Percentiles rank a stretch among this genome's conserved stretches.
Evolutionary conservation across 192 early-diverging fungal species (phyloP).

Genomic region (Rhizophagus clarus): DNA sequence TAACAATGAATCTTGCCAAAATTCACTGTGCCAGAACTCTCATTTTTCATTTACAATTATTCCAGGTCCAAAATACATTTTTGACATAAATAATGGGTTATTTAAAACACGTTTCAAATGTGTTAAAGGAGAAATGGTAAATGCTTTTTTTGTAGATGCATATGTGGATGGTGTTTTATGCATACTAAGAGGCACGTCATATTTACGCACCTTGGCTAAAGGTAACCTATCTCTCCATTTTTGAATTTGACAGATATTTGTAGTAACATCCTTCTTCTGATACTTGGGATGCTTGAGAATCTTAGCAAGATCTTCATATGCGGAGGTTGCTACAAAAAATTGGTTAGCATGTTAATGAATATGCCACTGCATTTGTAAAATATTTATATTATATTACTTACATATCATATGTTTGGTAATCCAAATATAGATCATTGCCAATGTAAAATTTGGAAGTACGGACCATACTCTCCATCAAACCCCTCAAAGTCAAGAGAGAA

Average conservation of each 20-base stretch:
- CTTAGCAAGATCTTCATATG: conserved; percentile 16
- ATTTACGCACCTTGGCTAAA: neutral
- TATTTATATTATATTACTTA: neutral
- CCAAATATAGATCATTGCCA: neutral
- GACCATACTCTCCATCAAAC: neutral
- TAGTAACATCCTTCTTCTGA: neutral
- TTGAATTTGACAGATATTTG: neutral
- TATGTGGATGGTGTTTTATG: neutral
- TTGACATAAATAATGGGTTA: neutral
- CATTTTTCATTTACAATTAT: neutral
- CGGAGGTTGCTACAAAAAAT: conserved; percentile 4
- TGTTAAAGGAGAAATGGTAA: neutral
- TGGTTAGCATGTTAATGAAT: neutral
- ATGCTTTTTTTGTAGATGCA: conserved; percentile 3
- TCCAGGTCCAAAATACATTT: conserved; percentile 4
- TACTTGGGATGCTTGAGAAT: neutral
- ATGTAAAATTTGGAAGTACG: neutral
- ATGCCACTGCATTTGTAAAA: no score
- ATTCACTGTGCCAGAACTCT: neutral
- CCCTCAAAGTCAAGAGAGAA: neutral
- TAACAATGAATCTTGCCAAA: neutral
- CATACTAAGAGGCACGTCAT: neutral
- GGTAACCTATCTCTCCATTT: neutral
- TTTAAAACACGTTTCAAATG: neutral
- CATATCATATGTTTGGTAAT: neutral